A percentile compares a stretch with the other conserved stretches of the same genome.
Evolutionary conservation across 371 early-diverging fungal species (phyloP).

Genomic region (Nematocida sp.): DNA sequence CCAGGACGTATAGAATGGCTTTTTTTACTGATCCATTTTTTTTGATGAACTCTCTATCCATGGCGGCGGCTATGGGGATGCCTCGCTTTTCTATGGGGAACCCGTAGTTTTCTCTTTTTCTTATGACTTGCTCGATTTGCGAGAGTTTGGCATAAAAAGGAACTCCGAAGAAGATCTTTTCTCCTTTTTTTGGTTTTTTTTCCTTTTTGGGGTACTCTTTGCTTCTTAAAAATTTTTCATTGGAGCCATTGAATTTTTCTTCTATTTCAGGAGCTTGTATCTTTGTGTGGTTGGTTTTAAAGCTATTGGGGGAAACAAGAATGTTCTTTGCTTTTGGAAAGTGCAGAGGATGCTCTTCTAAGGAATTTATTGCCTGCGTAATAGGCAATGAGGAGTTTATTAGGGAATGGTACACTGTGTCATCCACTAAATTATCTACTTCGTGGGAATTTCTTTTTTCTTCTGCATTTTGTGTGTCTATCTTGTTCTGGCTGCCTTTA

Average conservation of each 20-base stretch:
- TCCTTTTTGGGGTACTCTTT: neutral
- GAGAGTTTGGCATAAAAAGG: slow-evolving; percentile 41
- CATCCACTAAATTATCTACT: no score
- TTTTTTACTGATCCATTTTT: slow-evolving; percentile 26
- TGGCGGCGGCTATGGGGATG: slow-evolving; percentile 26
- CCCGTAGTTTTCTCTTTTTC: neutral
- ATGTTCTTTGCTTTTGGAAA: no score
- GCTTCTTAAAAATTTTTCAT: neutral
- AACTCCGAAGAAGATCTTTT: slow-evolving; percentile 10
- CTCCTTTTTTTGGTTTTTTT: slow-evolving; percentile 22
- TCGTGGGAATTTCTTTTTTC: neutral
- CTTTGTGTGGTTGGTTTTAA: no score
- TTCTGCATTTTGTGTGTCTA: neutral
- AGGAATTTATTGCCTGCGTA: no score
- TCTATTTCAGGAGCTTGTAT: no score
- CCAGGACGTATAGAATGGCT: slow-evolving; percentile 44
- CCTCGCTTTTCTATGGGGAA: slow-evolving; percentile 25
- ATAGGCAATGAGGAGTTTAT: no score
- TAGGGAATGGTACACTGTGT: no score
- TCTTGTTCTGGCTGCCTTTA: no score
- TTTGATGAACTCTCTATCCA: slow-evolving; percentile 27
- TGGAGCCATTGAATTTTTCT: no score
- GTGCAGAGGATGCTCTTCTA: no score
- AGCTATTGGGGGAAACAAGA: no score
- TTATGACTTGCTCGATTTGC: slow-evolving; percentile 1